These are phyloP conservation scores for Paraphoma chrysanthemicola DNA, from an alignment of 2,329 filamentous ascomycete species.

Conservation along the genomic window DNA sequence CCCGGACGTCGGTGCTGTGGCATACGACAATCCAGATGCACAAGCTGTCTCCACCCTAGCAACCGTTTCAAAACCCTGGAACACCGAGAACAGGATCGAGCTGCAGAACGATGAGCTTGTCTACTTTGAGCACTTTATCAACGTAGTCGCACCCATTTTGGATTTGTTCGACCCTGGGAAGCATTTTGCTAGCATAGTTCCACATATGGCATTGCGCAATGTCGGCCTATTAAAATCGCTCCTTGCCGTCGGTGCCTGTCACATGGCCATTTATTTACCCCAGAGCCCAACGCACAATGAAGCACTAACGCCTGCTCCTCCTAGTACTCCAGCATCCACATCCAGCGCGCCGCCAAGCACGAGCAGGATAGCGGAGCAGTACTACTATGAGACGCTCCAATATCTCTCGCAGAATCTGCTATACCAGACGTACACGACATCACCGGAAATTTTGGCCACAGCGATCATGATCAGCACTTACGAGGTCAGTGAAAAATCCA, in stretches of 20 bases:
- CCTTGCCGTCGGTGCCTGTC: conserved; percentile 61
- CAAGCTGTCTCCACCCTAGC: conserved; percentile 8
- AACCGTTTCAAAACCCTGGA: conserved; percentile 29
- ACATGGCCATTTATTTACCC: conserved; percentile 52
- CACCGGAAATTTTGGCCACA: conserved; percentile 65
- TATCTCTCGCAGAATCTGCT: conserved; percentile 67
- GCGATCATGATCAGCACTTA: conserved; percentile 67
- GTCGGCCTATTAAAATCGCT: conserved; percentile 64
- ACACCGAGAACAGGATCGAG: conserved; percentile 23
- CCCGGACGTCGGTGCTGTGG: conserved; percentile 32
- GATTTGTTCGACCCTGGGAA: conserved; percentile 54
- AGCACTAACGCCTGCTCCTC: conserved; percentile 33
- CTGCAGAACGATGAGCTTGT: conserved; percentile 46
- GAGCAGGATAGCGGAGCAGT: conserved; percentile 53
- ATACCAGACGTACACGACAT: conserved; percentile 64
- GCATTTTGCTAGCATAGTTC: conserved; percentile 44
- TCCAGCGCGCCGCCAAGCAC: conserved; percentile 26
- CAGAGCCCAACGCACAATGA: conserved; percentile 19
- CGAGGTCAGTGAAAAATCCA: conserved; percentile 44
- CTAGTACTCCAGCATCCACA: conserved; percentile 20
- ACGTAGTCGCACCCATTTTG: conserved; percentile 46
- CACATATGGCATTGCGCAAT: conserved; percentile 57
- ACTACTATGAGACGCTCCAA: conserved; percentile 68
- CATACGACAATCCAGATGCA: conserved; percentile 6
- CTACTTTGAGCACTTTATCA: conserved; percentile 50